Conservation (phyloP, 768 basidiomycete genomes). For the Leccinum olivaceopallidum region DNA sequence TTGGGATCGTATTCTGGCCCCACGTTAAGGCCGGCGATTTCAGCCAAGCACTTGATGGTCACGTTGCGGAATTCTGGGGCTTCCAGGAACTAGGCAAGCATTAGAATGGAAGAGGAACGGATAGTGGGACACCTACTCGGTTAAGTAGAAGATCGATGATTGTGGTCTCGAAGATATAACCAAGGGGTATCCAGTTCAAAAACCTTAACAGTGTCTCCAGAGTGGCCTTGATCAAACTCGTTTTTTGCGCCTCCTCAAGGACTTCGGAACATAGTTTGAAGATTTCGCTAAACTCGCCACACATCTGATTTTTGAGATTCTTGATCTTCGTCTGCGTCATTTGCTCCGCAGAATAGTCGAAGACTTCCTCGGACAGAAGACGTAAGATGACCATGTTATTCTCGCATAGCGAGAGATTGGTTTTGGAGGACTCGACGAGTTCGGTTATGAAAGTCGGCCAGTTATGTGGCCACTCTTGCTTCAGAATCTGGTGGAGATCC, state of each 20-base stretch:
- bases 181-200: constrained; percentile 98
- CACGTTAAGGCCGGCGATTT: constrained; percentile 93
- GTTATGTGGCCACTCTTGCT: constrained; percentile 99
- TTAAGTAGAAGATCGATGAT: constrained; percentile 93
- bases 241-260: constrained; percentile 94
- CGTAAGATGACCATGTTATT: constrained; percentile 99
- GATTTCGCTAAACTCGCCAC: constrained; percentile 94
- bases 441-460: constrained; percentile 98
- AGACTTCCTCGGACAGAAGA: constrained; percentile 97
- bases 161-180: constrained; percentile 98
- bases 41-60: constrained; percentile 93
- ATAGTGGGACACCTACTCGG: constrained; percentile 59
- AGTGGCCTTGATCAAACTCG: constrained; percentile 90
- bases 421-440: constrained; percentile 96
- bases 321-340: constrained; percentile 99
- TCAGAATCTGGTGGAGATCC: constrained; percentile 70
- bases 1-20: constrained; percentile 97
- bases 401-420: constrained; percentile 94
- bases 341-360: constrained; percentile 97
- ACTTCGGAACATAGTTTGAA: constrained; percentile 98
- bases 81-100: constrained; percentile 78
- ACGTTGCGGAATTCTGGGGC: constrained; percentile 96
- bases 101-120: constrained; percentile 14
- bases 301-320: constrained; percentile 97
- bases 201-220: constrained; percentile 94